phyloP scores from a whole-genome alignment of 1,284 basidiomycete species.

The Marasmius oreades region DNA sequence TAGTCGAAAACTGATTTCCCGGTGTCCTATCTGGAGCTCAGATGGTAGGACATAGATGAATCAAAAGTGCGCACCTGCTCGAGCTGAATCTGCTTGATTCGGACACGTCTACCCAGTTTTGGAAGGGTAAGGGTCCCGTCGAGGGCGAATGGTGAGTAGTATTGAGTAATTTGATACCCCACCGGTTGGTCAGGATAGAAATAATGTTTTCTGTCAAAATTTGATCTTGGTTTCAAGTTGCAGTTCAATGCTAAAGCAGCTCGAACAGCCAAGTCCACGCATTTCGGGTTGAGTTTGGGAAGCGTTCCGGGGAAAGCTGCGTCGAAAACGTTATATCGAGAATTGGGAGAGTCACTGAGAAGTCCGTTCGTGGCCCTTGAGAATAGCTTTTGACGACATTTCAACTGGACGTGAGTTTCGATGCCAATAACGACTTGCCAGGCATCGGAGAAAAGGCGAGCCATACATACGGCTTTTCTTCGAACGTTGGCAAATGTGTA shows the following conservation, averaged over 20 bases:
- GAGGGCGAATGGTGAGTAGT: conserved; percentile 47
- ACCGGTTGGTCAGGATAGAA: conserved; percentile 95
- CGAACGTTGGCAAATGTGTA: too few relatives aligned
- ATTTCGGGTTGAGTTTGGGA: conserved; percentile 76
- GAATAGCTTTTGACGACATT: conserved; percentile 86
- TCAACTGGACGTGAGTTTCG: conserved; percentile 94
- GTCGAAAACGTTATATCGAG: conserved; percentile 80
- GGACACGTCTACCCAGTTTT: conserved; percentile 47
- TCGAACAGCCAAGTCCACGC: conserved; percentile 78
- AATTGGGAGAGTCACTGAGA: conserved; percentile 53
- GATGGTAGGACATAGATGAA: conserved; percentile 3
- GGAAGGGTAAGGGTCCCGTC: conserved; percentile 57
- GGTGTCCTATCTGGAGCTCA: conserved; percentile 68
- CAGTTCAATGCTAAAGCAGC: conserved; percentile 83
- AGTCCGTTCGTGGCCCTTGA: conserved; percentile 54
- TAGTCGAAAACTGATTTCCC: conserved; percentile 82
- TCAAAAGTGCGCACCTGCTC: conserved; percentile 73
- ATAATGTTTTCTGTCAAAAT: conserved; percentile 97
- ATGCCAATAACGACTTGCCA: conserved; percentile 92
- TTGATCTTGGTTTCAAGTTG: conserved; percentile 67
- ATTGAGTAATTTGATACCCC: conserved; percentile 97
- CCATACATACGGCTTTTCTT: conserved; percentile 9
- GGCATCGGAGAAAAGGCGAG: conserved; percentile 31
- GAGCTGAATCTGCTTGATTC: conserved; percentile 92
- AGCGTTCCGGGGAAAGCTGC: conserved; percentile 92